Evolutionary conservation across 2,329 filamentous ascomycete species (phyloP), one percentile per base, ranked within the genome.

Genomic region (Myriangium duriaei): DNA sequence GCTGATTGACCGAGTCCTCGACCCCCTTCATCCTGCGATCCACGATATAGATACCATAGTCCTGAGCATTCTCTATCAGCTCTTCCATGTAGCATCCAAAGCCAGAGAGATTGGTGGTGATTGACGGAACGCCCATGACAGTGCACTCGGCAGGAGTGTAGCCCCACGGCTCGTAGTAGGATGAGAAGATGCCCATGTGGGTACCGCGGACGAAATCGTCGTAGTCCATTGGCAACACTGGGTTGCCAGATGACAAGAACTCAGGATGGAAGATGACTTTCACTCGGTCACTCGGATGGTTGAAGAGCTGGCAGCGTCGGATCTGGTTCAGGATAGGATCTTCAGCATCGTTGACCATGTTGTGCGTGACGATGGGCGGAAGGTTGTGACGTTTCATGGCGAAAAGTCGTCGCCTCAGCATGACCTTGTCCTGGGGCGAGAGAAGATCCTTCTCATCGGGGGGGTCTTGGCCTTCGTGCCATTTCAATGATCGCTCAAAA

Each of bases 31-130:
- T 81, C 34, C 91, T 78, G 40, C 91, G 82, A 58, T 98, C 91
- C 32, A 98, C 87, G 59, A 98, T 96, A 68, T 96, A 96, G 62
- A 98, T 96, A 48, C 91, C 91, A 55, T 98, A 96, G 61, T 98
- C 91, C 47, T 81, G 82, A 29, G 88, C 92, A 62, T 96, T 96
- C 63, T 96, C 88, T 48, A 98, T 96, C 49, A 96, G 66, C 62
- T 96, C 91, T 61, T 98, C 91, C 91, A 98, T 98, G 62, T 98
- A 96, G 63, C 91, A 96, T 34, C 91, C 91, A 54, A 98, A 98
- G 13, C 91, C 91, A 5, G 91, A 96, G 31, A 98, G 67, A 61
- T 98, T 98, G 17, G 88, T 96, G 9, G 91, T 96, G 62, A 98
- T 95, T 61, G 85, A 94, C 30, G 91, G 91, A 29, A 98, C 87